Evolutionary conservation across 1,284 basidiomycete species (phyloP).

Genomic region (Apiotrichum mycotoxinovorans): DNA sequence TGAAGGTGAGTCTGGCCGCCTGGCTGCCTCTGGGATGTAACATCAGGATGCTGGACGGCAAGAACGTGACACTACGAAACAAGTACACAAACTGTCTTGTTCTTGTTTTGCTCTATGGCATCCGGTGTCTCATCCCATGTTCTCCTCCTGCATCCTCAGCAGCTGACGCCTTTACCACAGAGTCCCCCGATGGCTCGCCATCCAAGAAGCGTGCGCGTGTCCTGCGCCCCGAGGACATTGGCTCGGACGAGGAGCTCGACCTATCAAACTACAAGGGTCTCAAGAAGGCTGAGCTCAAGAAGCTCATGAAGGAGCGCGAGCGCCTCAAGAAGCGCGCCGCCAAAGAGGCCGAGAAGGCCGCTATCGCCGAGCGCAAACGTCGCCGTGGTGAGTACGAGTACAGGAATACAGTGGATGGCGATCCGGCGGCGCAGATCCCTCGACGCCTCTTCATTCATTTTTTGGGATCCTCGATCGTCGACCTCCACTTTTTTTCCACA

Average conservation of each 20-base stretch:
- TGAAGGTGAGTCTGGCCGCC: constrained; percentile 33
- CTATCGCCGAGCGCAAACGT: constrained; percentile 63
- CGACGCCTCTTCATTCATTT: no score
- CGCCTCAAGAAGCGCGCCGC: constrained; percentile 63
- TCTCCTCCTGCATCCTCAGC: background rate
- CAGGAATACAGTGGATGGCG: no score
- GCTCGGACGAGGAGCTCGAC: constrained; percentile 24
- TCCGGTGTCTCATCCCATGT: background rate
- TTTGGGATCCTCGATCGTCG: no score
- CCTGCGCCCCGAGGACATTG: constrained; percentile 49
- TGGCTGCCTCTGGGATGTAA: no score
- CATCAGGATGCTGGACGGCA: no score
- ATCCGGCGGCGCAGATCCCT: no score
- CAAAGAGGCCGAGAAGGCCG: constrained; percentile 55
- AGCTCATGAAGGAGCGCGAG: constrained; percentile 38
- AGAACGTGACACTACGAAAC: no score
- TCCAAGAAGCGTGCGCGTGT: constrained; percentile 40
- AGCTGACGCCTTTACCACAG: constrained; percentile 7
- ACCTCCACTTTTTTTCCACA: no score
- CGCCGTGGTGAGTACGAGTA: constrained; percentile 61
- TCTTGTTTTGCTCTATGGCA: background rate
- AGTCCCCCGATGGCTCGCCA: constrained; percentile 17
- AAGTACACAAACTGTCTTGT: background rate
- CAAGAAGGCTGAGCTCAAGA: constrained; percentile 44
- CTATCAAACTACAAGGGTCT: constrained; percentile 28